Percentiles rank a stretch among this genome's conserved stretches.
These are phyloP conservation scores for Hyparrhenia diplandra DNA, from an alignment of 176 grass and related monocot genomes.

Conservation along the genomic window DNA sequence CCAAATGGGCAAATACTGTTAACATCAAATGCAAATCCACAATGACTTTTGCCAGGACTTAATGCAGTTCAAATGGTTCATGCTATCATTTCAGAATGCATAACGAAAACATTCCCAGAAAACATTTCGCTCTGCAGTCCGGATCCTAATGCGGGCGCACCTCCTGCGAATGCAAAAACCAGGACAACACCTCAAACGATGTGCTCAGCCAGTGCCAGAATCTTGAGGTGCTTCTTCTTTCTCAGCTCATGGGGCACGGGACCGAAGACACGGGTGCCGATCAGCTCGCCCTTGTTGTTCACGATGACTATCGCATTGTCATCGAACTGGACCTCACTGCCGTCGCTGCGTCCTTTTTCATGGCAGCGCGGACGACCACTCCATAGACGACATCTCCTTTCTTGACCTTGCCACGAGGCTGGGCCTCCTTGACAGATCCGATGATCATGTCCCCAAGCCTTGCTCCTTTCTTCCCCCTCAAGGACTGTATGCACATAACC, in stretches of 20 bases:
- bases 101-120: not conserved
- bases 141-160: too few relatives aligned
- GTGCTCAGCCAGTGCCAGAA: slow-evolving; percentile 80
- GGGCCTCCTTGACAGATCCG: slow-evolving; percentile 90
- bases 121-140: not conserved
- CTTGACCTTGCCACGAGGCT: slow-evolving; percentile 93
- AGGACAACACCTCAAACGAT: slow-evolving; percentile 59
- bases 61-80: not conserved
- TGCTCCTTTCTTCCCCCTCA: slow-evolving; percentile 78
- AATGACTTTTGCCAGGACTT: too few relatives aligned
- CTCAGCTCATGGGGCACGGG: slow-evolving; percentile 86
- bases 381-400: slow-evolving; percentile 98
- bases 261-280: slow-evolving; percentile 76
- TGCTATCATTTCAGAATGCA: slow-evolving; percentile 15
- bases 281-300: slow-evolving; percentile 94
- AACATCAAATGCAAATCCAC: too few relatives aligned
- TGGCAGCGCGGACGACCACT: slow-evolving; percentile 88
- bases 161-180: too few relatives aligned
- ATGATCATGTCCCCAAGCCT: slow-evolving; percentile 83
- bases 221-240: slow-evolving; percentile 97
- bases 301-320: slow-evolving; percentile 96
- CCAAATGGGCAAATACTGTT: too few relatives aligned
- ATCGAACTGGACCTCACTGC: slow-evolving; percentile 85
- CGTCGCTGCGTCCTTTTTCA: slow-evolving; percentile 80
- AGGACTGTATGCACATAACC: slow-evolving; percentile 91